Evolutionary conservation across 139 green algal genomes (phyloP), one percentile per base, ranked within the genome.

Genomic region (Parachlorella kessleri): DNA sequence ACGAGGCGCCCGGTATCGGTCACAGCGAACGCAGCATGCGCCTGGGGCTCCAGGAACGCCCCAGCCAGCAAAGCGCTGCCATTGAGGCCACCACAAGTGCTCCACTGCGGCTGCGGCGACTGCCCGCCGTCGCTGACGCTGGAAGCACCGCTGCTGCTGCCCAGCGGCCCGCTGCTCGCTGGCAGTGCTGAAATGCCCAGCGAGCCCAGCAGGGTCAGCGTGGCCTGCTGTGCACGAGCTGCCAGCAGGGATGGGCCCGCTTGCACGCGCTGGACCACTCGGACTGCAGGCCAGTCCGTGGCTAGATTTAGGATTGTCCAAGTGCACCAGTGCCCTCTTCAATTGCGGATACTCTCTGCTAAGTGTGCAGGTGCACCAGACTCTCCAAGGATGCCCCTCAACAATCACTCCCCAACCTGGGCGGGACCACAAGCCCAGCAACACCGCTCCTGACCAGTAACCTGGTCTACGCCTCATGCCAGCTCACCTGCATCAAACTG

Each of bases 61-160:
- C 77, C 86, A 1, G 77, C 83, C 38, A 90, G 55, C 67, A 90
- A 39, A 24, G 36, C 64, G 28, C 70, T 79, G 54, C 77, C 83
- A 38, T 86, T 84, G 18, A 90, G 80, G 36, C 66, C 53, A 24
- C 1, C 37, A 33, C 75, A 80, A 7, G 21, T 21, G 30, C 36
- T 55, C 59, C 70, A 80, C 26, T 26, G 24, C 21, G 69, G 69
- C 1, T 21, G n/a, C 24, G 36, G 37, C 69, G 35, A 24, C 14
- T 6, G 2, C 21, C 66, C 40, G 18, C 30, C 21, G 66, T 23
- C 36, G 36, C 1, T n/a, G 69, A 5, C 18, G 67, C 32, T 3
- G 41, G 39, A 23, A n/a, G 1, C 9, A 7, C 72, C 9, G 24
- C 33, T 6, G 55, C 53, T 32, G 1, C 72, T n/a, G n/a, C n/a